Evolutionary conservation across 208 protist species (phyloP).

Genomic region (Wallacemonas sp.): DNA sequence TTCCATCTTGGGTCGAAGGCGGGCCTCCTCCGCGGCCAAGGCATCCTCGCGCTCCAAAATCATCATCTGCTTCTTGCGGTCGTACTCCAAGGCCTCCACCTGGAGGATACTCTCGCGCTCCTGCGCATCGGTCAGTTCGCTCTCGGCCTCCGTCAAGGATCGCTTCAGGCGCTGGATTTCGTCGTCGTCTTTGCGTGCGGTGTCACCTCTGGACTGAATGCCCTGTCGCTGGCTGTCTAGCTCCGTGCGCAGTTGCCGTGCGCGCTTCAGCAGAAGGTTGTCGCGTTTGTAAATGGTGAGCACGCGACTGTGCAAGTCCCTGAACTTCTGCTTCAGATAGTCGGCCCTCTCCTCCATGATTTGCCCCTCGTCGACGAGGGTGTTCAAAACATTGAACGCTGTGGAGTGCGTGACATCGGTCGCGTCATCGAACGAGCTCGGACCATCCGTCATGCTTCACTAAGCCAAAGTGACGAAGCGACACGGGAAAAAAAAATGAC

Average conservation of each 20-base stretch:
- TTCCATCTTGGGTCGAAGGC: conserved; percentile 85
- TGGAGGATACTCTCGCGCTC: conserved; percentile 92
- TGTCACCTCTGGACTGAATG: conserved; percentile 65
- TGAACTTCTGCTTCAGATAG: conserved; percentile 87
- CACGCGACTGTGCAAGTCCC: conserved; percentile 84
- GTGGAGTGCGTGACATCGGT: conserved; percentile 90
- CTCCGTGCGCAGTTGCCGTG: conserved; percentile 78
- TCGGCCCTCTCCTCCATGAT: conserved; percentile 84
- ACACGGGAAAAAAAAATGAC: not conserved
- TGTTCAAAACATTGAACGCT: conserved; percentile 76
- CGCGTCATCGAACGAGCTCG: conserved; percentile 51
- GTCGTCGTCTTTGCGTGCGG: conserved; percentile 79
- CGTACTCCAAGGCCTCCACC: conserved; percentile 91
- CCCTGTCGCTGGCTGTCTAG: conserved; percentile 78
- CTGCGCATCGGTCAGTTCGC: conserved; percentile 74
- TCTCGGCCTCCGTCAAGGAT: conserved; percentile 67
- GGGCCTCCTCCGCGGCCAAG: conserved; percentile 86
- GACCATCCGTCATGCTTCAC: conserved; percentile 2
- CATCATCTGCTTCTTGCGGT: conserved; percentile 87
- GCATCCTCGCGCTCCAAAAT: conserved; percentile 89
- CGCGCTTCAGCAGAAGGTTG: conserved; percentile 86
- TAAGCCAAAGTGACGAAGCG: conserved; percentile 6
- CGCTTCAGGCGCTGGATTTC: conserved; percentile 87
- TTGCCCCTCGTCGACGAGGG: conserved; percentile 87
- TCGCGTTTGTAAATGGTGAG: conserved; percentile 90